These are phyloP conservation scores for Pichia sp. DNA, from an alignment of 1,139 yeast species.

Conservation along the genomic window DNA sequence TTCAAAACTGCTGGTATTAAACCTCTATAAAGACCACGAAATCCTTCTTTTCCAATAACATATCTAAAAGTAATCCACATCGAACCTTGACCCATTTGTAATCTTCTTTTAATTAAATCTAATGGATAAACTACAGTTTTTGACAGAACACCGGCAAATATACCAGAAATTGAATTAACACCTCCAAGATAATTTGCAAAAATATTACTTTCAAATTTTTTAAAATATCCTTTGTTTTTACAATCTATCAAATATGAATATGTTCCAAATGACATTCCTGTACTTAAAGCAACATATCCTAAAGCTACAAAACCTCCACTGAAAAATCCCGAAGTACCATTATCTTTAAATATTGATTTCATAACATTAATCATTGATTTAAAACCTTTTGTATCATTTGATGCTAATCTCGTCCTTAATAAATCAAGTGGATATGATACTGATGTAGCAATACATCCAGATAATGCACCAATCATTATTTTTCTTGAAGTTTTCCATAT, in stretches of 20 bases:
- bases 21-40: constrained; percentile 69
- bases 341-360: constrained; percentile 39
- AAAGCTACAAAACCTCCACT: constrained; percentile 65
- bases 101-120: constrained; percentile 73
- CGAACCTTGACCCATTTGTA: constrained; percentile 45
- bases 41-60: constrained; percentile 52
- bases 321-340: constrained; percentile 61
- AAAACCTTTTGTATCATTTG: constrained; percentile 42
- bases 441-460: constrained; percentile 71
- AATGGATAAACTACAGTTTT: constrained; percentile 78
- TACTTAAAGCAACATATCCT: constrained; percentile 27
- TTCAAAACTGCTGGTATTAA: constrained; percentile 61
- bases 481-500: constrained; percentile 24
- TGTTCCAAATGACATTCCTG: constrained; percentile 30
- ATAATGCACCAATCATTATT: constrained; percentile 58
- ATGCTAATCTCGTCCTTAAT: constrained; percentile 76
- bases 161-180: constrained; percentile 52
- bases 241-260: constrained; percentile 20
- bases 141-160: constrained; percentile 68
- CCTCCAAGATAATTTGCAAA: constrained; percentile 3
- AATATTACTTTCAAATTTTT: constrained; percentile 10
- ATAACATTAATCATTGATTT: constrained; percentile 42
- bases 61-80: constrained; percentile 28
- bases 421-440: constrained; percentile 85
- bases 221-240: constrained; percentile 4